These are phyloP conservation scores for Pythium phragmiticola DNA, from an alignment of 352 stramenopile species.

Conservation along the genomic window DNA sequence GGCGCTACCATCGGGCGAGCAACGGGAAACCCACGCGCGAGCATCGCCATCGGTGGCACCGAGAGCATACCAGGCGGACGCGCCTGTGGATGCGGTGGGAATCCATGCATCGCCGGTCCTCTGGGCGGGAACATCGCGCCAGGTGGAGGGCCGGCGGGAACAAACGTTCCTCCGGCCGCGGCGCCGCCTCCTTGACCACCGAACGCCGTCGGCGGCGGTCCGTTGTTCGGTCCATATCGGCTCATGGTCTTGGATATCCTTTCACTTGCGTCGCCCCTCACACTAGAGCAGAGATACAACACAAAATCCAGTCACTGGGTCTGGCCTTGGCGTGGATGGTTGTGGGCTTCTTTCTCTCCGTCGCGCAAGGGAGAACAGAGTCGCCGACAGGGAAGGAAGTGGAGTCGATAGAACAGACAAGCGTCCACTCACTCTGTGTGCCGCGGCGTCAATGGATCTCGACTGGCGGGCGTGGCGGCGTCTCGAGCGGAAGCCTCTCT, in stretches of 20 bases:
- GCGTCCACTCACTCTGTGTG: conserved; percentile 28
- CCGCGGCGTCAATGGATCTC: not conserved
- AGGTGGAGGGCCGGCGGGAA: conserved; percentile 5
- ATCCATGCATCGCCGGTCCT: conserved; percentile 16
- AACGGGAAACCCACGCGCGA: conserved; percentile 18
- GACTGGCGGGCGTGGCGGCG: not conserved
- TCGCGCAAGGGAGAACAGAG: not conserved
- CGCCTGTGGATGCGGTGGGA: conserved; percentile 18
- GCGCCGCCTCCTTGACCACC: conserved; percentile 3
- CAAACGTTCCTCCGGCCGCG: conserved; percentile 3
- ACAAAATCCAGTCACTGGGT: conserved; percentile 27
- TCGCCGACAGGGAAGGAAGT: not conserved
- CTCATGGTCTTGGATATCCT: conserved; percentile 8
- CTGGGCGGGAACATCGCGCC: conserved; percentile 12
- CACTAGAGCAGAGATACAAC: conserved; percentile 25
- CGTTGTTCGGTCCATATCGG: conserved; percentile 16
- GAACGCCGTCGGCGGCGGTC: conserved; percentile 1
- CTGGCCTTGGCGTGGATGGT: conserved; percentile 3
- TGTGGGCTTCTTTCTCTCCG: not conserved
- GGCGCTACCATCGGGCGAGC: conserved; percentile 1
- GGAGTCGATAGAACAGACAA: conserved; percentile 20
- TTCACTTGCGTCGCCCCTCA: conserved; percentile 1
- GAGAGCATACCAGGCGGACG: not conserved
- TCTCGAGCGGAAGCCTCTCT: not conserved
- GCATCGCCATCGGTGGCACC: conserved; percentile 27